These are phyloP conservation scores for Hypoxylon sp. DNA, from an alignment of 2,329 filamentous ascomycete genomes.

Conservation along the genomic window DNA sequence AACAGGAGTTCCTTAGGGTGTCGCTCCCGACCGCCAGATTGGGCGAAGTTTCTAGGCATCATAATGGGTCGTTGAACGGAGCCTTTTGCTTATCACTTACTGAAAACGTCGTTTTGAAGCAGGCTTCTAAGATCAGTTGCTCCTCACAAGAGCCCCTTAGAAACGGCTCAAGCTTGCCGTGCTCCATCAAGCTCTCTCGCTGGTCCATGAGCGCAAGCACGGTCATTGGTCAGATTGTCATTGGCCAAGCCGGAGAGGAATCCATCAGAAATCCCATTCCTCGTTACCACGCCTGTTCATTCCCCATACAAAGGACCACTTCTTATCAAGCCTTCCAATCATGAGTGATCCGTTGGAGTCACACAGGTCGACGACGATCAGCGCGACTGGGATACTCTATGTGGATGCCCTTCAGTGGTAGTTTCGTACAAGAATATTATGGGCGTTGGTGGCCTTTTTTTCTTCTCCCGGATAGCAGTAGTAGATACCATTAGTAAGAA, in stretches of 20 bases:
- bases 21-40: conserved; percentile 44
- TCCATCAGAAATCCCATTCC: conserved; percentile 46
- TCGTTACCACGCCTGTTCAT: conserved; percentile 43
- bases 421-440: conserved; percentile 22
- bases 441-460: conserved; percentile 23
- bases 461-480: conserved; percentile 16
- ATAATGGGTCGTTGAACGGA: conserved; percentile 42
- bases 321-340: conserved; percentile 41
- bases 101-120: conserved; percentile 44
- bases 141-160: conserved; percentile 46
- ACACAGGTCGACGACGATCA: conserved; percentile 42
- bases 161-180: conserved; percentile 42
- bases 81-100: conserved; percentile 44
- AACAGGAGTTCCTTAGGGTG: conserved; percentile 29
- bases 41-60: conserved; percentile 36
- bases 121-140: conserved; percentile 46
- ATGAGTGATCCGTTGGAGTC: conserved; percentile 40
- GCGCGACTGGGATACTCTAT: conserved; percentile 35
- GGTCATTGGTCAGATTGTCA: conserved; percentile 31
- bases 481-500: conserved; percentile 18
- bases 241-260: conserved; percentile 45
- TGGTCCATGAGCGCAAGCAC: conserved; percentile 21
- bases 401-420: conserved; percentile 32
- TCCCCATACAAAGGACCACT: conserved; percentile 44
- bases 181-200: conserved; percentile 36